Conservation (phyloP, 2,329 filamentous ascomycete genomes). For the Beauveria scarabaeidicola region DNA sequence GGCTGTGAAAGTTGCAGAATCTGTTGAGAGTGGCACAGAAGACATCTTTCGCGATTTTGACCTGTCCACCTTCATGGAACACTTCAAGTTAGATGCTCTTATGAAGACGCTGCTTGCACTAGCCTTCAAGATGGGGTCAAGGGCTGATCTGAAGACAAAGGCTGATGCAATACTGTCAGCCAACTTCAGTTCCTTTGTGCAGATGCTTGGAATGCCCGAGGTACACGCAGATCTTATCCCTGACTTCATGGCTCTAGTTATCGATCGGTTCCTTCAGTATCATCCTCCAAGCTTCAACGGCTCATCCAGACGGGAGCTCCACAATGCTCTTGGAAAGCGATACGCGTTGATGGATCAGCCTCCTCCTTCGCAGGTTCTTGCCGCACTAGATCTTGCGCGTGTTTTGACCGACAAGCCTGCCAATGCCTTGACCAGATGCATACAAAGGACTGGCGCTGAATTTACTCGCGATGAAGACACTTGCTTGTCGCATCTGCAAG, state of each 20-base stretch:
- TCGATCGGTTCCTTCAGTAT: conserved; percentile 81
- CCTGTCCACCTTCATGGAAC: conserved; percentile 87
- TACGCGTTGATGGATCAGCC: conserved; percentile 56
- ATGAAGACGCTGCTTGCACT: conserved; percentile 82
- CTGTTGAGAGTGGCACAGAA: conserved; percentile 81
- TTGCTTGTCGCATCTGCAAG: conserved; percentile 46
- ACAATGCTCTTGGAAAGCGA: conserved; percentile 57
- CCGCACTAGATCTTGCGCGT: conserved; percentile 60
- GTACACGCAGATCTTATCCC: conserved; percentile 58
- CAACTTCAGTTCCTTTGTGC: conserved; percentile 68
- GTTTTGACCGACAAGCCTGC: conserved; percentile 51
- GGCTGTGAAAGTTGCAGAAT: conserved; percentile 84
- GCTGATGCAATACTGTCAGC: conserved; percentile 84
- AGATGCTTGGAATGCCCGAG: conserved; percentile 60
- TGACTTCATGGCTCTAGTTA: conserved; percentile 65
- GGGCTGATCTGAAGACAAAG: conserved; percentile 78
- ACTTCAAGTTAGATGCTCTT: conserved; percentile 86
- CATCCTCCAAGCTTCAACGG: conserved; percentile 81
- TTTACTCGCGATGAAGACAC: conserved; percentile 70
- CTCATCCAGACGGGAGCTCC: conserved; percentile 60
- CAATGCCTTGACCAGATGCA: conserved; percentile 53
- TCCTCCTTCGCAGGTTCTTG: conserved; percentile 62
- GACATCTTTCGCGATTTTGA: conserved; percentile 96
- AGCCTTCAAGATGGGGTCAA: conserved; percentile 77
- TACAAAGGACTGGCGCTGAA: conserved; percentile 66